Percentiles rank a stretch among this genome's conserved stretches.
Conservation (phyloP, 1,284 basidiomycete species). For the Leccinum cinnamomeum region DNA sequence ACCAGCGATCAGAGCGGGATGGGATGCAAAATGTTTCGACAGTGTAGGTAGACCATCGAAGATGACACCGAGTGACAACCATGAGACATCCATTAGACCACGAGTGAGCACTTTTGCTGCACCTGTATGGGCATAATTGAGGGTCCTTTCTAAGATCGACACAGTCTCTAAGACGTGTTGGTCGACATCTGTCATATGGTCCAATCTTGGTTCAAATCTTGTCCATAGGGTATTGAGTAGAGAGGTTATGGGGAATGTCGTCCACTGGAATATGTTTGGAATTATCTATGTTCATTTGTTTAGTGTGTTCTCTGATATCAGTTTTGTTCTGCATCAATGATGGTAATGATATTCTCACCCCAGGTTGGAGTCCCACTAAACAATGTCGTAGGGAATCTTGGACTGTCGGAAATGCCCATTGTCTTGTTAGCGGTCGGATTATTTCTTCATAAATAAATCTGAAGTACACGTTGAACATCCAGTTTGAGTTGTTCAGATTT, state of each 20-base stretch:
- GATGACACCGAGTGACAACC: not conserved
- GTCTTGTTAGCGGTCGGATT: too few species aligned
- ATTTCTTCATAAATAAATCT: not conserved
- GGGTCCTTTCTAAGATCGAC: not conserved
- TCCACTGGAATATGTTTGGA: too few species aligned
- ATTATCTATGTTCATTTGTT: too few species aligned
- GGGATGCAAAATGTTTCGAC: not conserved
- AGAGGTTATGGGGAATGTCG: too few species aligned
- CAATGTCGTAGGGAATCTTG: too few species aligned
- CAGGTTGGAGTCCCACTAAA: too few species aligned
- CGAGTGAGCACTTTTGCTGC: not conserved
- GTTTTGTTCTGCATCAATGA: too few species aligned
- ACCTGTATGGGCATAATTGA: not conserved
- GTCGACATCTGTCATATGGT: not conserved
- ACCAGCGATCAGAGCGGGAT: not conserved
- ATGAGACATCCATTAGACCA: not conserved
- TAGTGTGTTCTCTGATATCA: too few species aligned
- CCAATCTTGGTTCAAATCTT: too few species aligned
- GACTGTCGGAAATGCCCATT: too few species aligned
- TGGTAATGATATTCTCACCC: too few species aligned
- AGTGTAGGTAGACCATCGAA: not conserved
- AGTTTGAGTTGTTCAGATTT: not conserved
- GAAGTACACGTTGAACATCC: not conserved
- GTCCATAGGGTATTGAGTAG: too few species aligned
- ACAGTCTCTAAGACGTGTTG: not conserved